Percentiles rank a stretch among this genome's conserved stretches.
Evolutionary conservation across 176 grass and related monocot genomes (phyloP).

Genomic region (Chrysopogon serrulatus): DNA sequence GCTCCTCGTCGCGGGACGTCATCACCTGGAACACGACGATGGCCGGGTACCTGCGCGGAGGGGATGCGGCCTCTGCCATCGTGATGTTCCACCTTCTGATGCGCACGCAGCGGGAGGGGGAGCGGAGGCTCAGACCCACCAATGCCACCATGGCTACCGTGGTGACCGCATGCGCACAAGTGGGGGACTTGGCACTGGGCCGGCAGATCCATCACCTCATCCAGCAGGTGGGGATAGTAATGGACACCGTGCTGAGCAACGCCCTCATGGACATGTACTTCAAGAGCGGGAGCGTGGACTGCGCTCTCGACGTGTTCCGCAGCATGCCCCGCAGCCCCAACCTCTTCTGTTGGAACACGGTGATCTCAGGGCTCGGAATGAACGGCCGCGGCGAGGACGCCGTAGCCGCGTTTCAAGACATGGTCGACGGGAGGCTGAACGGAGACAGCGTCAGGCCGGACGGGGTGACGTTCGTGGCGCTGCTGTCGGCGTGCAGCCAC

Average conservation of each 20-base stretch:
- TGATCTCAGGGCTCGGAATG: slow-evolving; percentile 44
- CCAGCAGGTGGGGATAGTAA: neutral
- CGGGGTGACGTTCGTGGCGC: slow-evolving; percentile 48
- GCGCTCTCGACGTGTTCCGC: slow-evolving; percentile 23
- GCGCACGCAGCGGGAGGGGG: neutral
- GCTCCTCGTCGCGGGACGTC: neutral
- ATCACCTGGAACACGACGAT: slow-evolving; percentile 59
- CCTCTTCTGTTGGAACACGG: slow-evolving; percentile 55
- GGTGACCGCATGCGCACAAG: slow-evolving; percentile 38
- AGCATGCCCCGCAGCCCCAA: slow-evolving; percentile 4
- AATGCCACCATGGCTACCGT: slow-evolving; percentile 35
- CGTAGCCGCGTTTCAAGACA: slow-evolving; percentile 17
- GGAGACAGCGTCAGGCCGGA: neutral
- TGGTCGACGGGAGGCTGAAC: neutral
- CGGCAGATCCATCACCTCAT: slow-evolving; percentile 20
- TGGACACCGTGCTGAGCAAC: slow-evolving; percentile 30
- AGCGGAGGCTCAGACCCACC: slow-evolving; percentile 13
- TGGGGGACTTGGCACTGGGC: slow-evolving; percentile 33
- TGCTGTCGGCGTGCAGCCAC: slow-evolving; percentile 60
- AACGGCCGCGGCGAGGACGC: slow-evolving; percentile 47
- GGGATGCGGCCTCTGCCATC: neutral
- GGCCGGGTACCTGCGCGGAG: slow-evolving; percentile 24
- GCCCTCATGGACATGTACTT: slow-evolving; percentile 59
- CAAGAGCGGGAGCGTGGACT: slow-evolving; percentile 43
- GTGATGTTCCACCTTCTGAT: slow-evolving; percentile 24